Evolutionary conservation across 768 basidiomycete genomes (phyloP).

Genomic region (Cystofilobasidium bisporidii): DNA sequence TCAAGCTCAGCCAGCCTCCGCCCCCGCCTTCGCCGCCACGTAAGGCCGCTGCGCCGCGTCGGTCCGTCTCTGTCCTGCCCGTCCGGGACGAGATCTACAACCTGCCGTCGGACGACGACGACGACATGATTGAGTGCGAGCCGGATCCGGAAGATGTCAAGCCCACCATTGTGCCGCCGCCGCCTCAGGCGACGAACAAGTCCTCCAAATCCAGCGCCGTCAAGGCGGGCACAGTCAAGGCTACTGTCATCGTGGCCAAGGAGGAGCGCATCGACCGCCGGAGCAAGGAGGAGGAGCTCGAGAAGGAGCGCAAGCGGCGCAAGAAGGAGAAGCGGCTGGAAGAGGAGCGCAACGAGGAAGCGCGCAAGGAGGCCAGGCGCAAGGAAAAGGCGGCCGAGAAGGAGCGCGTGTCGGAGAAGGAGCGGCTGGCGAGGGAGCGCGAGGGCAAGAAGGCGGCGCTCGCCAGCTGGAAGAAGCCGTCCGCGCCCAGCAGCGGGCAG

Average conservation of each 20-base stretch:
- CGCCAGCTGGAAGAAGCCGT: neutral
- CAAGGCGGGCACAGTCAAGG: neutral
- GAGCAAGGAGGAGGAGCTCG: neutral
- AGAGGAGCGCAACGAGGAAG: no score
- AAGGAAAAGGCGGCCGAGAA: neutral
- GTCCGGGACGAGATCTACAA: neutral
- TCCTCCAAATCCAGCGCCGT: neutral
- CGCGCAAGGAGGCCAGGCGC: neutral
- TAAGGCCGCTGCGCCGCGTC: neutral
- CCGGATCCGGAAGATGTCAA: conserved; percentile 4
- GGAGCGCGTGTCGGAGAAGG: neutral
- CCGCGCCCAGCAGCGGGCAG: no score
- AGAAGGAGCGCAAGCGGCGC: neutral
- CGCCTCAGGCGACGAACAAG: no score
- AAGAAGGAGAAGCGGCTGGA: neutral
- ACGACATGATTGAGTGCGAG: conserved; percentile 7
- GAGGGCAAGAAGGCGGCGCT: neutral
- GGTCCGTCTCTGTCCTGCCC: neutral
- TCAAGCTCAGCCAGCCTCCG: neutral
- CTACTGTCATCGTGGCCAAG: neutral
- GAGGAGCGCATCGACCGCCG: neutral
- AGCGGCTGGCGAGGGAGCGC: neutral
- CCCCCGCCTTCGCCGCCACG: neutral
- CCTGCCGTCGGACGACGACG: conserved; percentile 1
- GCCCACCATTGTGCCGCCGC: neutral